These are phyloP conservation scores for Brettanomyces naardenensis DNA, from an alignment of 805 yeast species.

Conservation along the genomic window DNA sequence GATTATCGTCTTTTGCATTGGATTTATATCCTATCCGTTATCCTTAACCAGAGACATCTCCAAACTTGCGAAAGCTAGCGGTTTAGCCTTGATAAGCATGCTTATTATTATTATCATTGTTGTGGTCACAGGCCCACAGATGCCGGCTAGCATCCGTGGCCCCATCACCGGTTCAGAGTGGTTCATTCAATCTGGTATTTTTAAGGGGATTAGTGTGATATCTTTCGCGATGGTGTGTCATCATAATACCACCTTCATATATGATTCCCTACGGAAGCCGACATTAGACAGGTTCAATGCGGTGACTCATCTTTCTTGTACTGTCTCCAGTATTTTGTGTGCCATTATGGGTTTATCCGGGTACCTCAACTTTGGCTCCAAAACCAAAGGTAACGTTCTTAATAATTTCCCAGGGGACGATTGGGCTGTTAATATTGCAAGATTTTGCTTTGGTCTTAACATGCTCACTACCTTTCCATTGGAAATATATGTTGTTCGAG, in stretches of 20 bases:
- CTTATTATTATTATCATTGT: constrained; percentile 67
- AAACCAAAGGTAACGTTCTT: constrained; percentile 78
- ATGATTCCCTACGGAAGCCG: constrained; percentile 72
- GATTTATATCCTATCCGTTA: constrained; percentile 73
- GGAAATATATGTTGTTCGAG: constrained; percentile 85
- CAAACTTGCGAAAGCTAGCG: constrained; percentile 78
- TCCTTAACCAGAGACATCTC: constrained; percentile 77
- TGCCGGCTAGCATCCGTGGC: constrained; percentile 41
- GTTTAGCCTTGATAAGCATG: constrained; percentile 83
- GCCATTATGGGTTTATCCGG: constrained; percentile 76
- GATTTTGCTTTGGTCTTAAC: constrained; percentile 85
- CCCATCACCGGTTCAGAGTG: constrained; percentile 34
- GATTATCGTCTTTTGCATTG: constrained; percentile 63
- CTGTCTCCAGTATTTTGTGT: constrained; percentile 74
- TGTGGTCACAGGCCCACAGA: constrained; percentile 61
- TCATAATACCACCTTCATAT: constrained; percentile 87
- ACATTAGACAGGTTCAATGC: constrained; percentile 66
- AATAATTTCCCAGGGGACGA: constrained; percentile 81
- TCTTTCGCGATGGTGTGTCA: constrained; percentile 95
- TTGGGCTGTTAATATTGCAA: constrained; percentile 70
- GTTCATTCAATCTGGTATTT: constrained; percentile 55
- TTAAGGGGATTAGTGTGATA: constrained; percentile 89
- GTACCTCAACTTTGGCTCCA: constrained; percentile 61
- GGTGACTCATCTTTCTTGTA: constrained; percentile 79
- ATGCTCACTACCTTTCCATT: constrained; percentile 90